Base-by-base conservation (phyloP, 164 flowering plant species). In the Chloranthus sessilifolius region DNA sequence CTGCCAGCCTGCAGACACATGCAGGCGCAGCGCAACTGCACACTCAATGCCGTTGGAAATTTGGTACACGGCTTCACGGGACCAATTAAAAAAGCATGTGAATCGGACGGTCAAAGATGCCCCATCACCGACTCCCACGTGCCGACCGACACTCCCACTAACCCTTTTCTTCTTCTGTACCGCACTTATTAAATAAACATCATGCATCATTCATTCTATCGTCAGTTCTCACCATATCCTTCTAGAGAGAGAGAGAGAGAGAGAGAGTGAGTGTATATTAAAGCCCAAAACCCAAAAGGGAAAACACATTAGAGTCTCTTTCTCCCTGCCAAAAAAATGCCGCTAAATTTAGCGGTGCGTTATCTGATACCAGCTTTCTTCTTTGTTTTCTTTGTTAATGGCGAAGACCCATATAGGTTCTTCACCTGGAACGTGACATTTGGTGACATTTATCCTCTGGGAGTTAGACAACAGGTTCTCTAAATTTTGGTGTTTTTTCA, bases 381-480 rank as follows among this genome's bases (percentile, higher is more conserved):
- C n/a, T n/a, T n/a, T n/a, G n/a, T n/a, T n/a, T n/a, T n/a, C n/a
- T n/a, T n/a, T n/a, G 55, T 34, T 1, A 9, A 52, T 41, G 82
- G 74, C 9, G 91, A 75, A 7, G 71, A 70, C 33, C 91, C 91
- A 47, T 79, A 80, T 55, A 62, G 73, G 26, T 79, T 52, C 47
- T 81, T 70, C 55, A 58, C 60, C 12, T 85, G 88, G 86, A 74
- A 52, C 4, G 71, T 82, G 8, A 73, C 81, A 27, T 84, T 79
- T 22, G 94, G 88, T 1, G 56, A 56, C 47, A 76, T 77, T 12
- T 74, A 56, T 46, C 88, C 92, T 3, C 77, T 84, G 0, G 88
- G 85, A 0, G 72, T 78, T 41, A 68, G 52, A 4, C 86, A 85
- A 61, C 81, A 73, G 82, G 94, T 81, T 7, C 4, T 47, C 54